Base-by-base conservation (phyloP, 495 filamentous ascomycete genomes). In the Annulohypoxylon stygium region DNA sequence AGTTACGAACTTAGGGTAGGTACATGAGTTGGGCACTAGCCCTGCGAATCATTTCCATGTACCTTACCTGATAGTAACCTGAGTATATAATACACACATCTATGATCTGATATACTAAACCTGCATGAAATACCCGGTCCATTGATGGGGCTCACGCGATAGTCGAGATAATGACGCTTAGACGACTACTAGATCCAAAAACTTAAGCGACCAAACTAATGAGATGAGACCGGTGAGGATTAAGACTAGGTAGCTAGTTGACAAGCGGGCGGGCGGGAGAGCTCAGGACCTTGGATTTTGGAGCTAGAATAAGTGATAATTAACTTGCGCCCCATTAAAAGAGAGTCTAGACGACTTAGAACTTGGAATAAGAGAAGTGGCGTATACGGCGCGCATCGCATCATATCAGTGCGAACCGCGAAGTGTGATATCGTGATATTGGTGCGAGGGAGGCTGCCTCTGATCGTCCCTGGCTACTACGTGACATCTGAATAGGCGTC, bases 151-250 rank as follows among this genome's bases (percentile, higher is more conserved):
- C 47, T 58, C 61, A 62, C 55, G 61, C 60, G 53, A 57, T 58
- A 59, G 16, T 16, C 33, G 51, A 16, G 37, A 69, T 55, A 62
- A 70, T 58, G 39, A 47, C 57, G 66, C 66, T 58, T 67, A 48
- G 57, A 51, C 57, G 62, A 67, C 61, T 43, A 64, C 63, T 67
- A 67, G 63, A 54, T 39, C 41, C 41, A 48, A 39, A 48, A 48
- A 51, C 33, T 54, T 41, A 45, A 58, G 65, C 36, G 57, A 55
- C 23, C 48, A 37, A 63, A 63, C 61, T 54, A 59, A 58, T 8
- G 30, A n/a, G 62, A 58, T 2, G 30, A n/a, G 62, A 55, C 43
- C 62, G 50, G 34, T 48, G 43, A 51, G 9, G 4, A 5, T 33
- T 16, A 18, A 70, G 61, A 63, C 37, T 50, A 67, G 41, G 11